Percentiles rank a stretch among this genome's conserved stretches.
Evolutionary conservation across 257 asterid species (phyloP).

Genomic region (Nicotiana attenuata): DNA sequence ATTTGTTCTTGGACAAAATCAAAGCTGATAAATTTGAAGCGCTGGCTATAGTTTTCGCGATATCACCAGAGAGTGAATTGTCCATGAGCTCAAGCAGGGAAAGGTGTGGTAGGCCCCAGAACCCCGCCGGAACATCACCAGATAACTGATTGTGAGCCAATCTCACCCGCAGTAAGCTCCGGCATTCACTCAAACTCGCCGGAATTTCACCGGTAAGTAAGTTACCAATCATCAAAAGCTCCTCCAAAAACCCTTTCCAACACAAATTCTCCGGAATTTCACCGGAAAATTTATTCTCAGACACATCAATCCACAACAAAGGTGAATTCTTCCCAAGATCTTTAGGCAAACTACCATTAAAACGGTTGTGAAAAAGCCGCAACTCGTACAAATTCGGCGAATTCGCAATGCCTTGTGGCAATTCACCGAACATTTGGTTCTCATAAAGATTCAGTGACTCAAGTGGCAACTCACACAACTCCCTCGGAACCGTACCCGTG

Average conservation of each 20-base stretch:
- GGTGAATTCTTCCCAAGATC: conserved; percentile 76
- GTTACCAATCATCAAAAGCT: conserved; percentile 59
- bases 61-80: conserved; percentile 71
- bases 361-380: conserved; percentile 67
- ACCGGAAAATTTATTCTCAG: conserved; percentile 68
- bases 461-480: conserved; percentile 75
- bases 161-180: conserved; percentile 70
- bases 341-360: conserved; percentile 55
- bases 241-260: conserved; percentile 52
- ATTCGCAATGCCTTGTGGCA: conserved; percentile 60
- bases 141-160: conserved; percentile 64
- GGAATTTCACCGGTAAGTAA: conserved; percentile 76
- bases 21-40: conserved; percentile 78
- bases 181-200: conserved; percentile 56
- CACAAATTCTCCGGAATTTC: conserved; percentile 63
- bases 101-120: conserved; percentile 94
- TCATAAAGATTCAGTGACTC: conserved; percentile 90
- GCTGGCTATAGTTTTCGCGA: conserved; percentile 62
- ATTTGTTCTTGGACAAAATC: conserved; percentile 61
- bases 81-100: conserved; percentile 69
- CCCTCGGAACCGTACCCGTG: conserved; percentile 70
- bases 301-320: conserved; percentile 75
- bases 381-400: conserved; percentile 79
- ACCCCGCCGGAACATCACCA: conserved; percentile 64
- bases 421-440: conserved; percentile 59